These are phyloP conservation scores for Aspergillus sp. DNA, from an alignment of 2,329 filamentous ascomycete genomes.

Conservation along the genomic window DNA sequence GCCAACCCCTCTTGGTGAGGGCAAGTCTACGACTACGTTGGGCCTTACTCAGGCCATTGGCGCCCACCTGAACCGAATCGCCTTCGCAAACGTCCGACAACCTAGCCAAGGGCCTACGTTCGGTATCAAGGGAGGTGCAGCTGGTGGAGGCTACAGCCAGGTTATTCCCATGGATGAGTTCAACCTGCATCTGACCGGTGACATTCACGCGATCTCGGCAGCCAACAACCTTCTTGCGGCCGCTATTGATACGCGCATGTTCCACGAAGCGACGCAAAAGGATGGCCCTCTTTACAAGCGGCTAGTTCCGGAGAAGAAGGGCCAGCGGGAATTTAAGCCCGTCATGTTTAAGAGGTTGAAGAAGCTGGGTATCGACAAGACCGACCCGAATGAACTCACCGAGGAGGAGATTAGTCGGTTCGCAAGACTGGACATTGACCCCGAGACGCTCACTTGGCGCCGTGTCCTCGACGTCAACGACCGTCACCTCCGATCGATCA, in stretches of 20 bases:
- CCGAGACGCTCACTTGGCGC: slow-evolving; percentile 93
- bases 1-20: slow-evolving; percentile 90
- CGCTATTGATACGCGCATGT: slow-evolving; percentile 95
- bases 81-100: slow-evolving; percentile 94
- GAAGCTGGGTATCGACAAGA: slow-evolving; percentile 95
- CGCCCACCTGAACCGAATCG: slow-evolving; percentile 75
- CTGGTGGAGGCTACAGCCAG: slow-evolving; percentile 95
- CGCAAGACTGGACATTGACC: slow-evolving; percentile 91
- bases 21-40: slow-evolving; percentile 96
- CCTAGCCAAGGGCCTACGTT: slow-evolving; percentile 97
- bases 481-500: slow-evolving; percentile 80
- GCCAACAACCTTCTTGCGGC: slow-evolving; percentile 96
- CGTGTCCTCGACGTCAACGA: slow-evolving; percentile 97
- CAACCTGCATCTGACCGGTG: slow-evolving; percentile 93
- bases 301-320: slow-evolving; percentile 81
- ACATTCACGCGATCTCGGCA: slow-evolving; percentile 94
- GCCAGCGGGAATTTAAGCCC: slow-evolving; percentile 73
- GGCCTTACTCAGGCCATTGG: slow-evolving; percentile 88
- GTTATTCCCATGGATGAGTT: slow-evolving; percentile 99
- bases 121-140: slow-evolving; percentile 96
- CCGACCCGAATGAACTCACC: slow-evolving; percentile 80
- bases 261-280: slow-evolving; percentile 93
- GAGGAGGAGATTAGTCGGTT: slow-evolving; percentile 81
- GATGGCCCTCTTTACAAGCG: slow-evolving; percentile 79
- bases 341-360: slow-evolving; percentile 89